phyloP scores from a whole-genome alignment of 116 monocot genomes.

The Thalassia testudinum region DNA sequence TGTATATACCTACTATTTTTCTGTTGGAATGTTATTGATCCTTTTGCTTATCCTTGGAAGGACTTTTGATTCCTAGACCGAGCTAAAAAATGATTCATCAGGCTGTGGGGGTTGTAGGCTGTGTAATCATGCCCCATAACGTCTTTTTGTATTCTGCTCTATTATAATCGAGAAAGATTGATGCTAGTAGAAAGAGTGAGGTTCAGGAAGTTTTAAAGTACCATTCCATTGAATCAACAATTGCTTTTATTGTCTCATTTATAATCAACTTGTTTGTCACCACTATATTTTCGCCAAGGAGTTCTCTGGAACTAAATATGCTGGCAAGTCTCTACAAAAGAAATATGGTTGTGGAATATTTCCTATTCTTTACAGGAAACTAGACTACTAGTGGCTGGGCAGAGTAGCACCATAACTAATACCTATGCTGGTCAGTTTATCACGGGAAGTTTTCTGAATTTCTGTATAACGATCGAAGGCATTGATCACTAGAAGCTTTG shows the following conservation, averaged over 20 bases:
- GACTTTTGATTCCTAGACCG: slow-evolving; percentile 67
- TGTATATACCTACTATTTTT: too few species aligned
- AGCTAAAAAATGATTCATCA: slow-evolving; percentile 72
- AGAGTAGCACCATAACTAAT: slow-evolving; percentile 93
- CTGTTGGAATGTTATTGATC: not conserved
- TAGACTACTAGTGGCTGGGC: slow-evolving; percentile 82
- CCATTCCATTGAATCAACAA: slow-evolving; percentile 69
- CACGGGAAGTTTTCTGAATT: slow-evolving; percentile 87
- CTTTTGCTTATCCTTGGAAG: slow-evolving; percentile 14
- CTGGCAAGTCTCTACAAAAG: slow-evolving; percentile 58
- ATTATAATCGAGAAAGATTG: slow-evolving; percentile 76
- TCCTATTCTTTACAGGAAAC: slow-evolving; percentile 87
- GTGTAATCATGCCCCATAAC: slow-evolving; percentile 96
- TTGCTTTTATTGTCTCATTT: slow-evolving; percentile 66
- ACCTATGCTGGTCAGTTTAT: slow-evolving; percentile 98
- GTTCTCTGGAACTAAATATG: slow-evolving; percentile 74
- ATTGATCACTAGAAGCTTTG: slow-evolving; percentile 80
- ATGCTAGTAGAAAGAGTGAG: slow-evolving; percentile 37
- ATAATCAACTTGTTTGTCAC: slow-evolving; percentile 82
- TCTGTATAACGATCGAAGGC: slow-evolving; percentile 67
- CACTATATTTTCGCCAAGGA: slow-evolving; percentile 89
- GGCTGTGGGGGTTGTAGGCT: slow-evolving; percentile 84
- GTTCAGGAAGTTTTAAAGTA: slow-evolving; percentile 76
- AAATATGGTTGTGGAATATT: slow-evolving; percentile 76
- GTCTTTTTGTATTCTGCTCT: slow-evolving; percentile 87